Evolutionary conservation across 345 rosid genomes (phyloP).

Genomic region (Citrus reticulata): DNA sequence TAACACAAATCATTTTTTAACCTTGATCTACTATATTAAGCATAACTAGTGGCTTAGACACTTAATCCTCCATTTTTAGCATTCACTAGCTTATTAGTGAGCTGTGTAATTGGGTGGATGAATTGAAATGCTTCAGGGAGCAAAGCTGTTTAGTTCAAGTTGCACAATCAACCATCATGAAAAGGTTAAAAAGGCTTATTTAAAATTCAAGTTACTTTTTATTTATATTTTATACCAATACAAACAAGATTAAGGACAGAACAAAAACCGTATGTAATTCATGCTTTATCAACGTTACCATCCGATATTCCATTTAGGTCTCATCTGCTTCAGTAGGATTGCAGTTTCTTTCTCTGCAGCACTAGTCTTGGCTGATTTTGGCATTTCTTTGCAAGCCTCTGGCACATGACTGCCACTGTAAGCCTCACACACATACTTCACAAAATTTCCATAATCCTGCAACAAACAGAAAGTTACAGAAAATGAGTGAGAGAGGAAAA

Average conservation of each 20-base stretch:
- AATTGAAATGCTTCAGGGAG: neutral
- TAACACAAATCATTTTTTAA: too few relatives aligned
- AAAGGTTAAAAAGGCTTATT: neutral
- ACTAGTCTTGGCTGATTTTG: neutral
- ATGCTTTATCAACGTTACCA: neutral
- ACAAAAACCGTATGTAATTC: neutral
- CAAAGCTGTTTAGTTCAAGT: neutral
- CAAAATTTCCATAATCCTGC: constrained; percentile 32
- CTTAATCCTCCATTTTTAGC: neutral
- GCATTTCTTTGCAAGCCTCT: constrained; percentile 20
- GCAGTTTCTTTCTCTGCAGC: neutral
- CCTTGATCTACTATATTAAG: neutral
- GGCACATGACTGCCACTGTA: constrained; percentile 22
- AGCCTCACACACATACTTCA: constrained; percentile 30
- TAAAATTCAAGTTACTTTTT: too few relatives aligned
- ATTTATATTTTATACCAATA: neutral
- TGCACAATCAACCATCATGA: neutral
- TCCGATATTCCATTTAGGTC: too few relatives aligned
- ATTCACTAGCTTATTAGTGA: neutral
- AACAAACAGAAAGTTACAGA: neutral
- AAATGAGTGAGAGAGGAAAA: neutral
- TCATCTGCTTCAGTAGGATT: too few relatives aligned
- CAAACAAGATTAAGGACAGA: neutral
- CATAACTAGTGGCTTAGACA: neutral
- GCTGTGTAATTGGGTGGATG: neutral